Evolutionary conservation across 768 basidiomycete genomes (phyloP), one percentile per base, ranked within the genome.

Genomic region (Hygrophorus russula): DNA sequence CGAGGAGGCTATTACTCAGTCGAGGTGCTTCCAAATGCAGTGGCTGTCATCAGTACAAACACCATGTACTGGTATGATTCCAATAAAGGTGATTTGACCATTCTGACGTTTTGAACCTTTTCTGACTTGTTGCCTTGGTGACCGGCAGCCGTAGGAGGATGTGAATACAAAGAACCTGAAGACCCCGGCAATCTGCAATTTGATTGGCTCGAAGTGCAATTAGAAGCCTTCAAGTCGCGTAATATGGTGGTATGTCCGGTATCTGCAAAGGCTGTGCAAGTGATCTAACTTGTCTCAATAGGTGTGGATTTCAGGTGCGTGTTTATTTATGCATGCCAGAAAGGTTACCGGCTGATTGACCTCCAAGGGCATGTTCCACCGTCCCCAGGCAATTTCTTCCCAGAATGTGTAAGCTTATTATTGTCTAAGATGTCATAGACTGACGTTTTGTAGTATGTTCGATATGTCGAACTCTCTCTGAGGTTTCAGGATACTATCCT

Each of bases 1-100:
- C 71, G 85, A 28, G 90, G 91, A n/a, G 87, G 80, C 14, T 93
- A 93, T 62, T 93, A 70, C 53, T 70, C 83, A 2, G 67, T 73
- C 30, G 89, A 92, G 53, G 82, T 93, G 33, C 76, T 93, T 24
- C 82, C 85, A 0, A 70, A 79, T 48, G 54, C 75, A 44, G 52
- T 92, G 31, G 87, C 85, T 9, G 84, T 81, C 39, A 79, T 96
- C 55, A 83, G 82, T 51, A 65, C 93, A 41, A 96, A 92, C 60
- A 91, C 90, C 0, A 74, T 93, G 64, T 93, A 87, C 63, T 92
- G 87, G 65, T 93, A 84, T 59, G 84, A 88, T 57, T 79, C 83
- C 11, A 92, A 92, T 60, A 85, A 86, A 66, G 82, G 87, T 82
- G 42, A 46, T 67, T 50, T 28, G 31, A 42, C 34, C 36, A 13